These are phyloP conservation scores for Trypanosoma lewisi DNA, from an alignment of 208 protist genomes.

Conservation along the genomic window DNA sequence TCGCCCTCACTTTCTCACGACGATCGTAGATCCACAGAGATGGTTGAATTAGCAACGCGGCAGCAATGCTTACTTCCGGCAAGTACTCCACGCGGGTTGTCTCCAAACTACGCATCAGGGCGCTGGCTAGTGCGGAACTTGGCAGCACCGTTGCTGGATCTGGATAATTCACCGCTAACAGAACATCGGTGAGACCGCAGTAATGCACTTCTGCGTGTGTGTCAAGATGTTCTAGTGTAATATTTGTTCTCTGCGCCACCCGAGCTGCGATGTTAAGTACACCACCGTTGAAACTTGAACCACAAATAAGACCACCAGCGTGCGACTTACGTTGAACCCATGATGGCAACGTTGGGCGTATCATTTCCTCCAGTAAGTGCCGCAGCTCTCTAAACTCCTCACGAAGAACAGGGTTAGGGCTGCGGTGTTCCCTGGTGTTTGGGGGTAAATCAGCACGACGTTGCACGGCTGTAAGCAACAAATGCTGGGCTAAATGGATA, in stretches of 20 bases:
- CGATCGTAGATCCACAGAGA: constrained; percentile 54
- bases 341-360: constrained; percentile 39
- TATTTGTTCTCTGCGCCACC: constrained; percentile 53
- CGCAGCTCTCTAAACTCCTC: constrained; percentile 56
- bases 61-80: constrained; percentile 58
- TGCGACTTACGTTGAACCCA: constrained; percentile 60
- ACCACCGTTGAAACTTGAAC: constrained; percentile 71
- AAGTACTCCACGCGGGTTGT: constrained; percentile 69
- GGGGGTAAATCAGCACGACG: constrained; percentile 36
- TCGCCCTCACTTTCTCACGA: constrained; percentile 20
- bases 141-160: constrained; percentile 64
- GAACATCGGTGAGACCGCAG: constrained; percentile 78
- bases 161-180: constrained; percentile 69
- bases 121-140: constrained; percentile 48
- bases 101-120: constrained; percentile 57
- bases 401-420: constrained; percentile 74
- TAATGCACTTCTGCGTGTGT: constrained; percentile 72
- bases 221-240: constrained; percentile 70
- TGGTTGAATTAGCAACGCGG: constrained; percentile 63
- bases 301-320: constrained; percentile 64
- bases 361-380: constrained; percentile 33
- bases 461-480: constrained; percentile 60
- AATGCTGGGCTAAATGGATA: constrained; percentile 46
- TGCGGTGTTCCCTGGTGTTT: constrained; percentile 14
- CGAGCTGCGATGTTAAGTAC: constrained; percentile 78